A percentile compares a stretch with the other conserved stretches of the same genome.
Evolutionary conservation across 345 rosid species (phyloP).

Genomic region (Passiflora organensis): DNA sequence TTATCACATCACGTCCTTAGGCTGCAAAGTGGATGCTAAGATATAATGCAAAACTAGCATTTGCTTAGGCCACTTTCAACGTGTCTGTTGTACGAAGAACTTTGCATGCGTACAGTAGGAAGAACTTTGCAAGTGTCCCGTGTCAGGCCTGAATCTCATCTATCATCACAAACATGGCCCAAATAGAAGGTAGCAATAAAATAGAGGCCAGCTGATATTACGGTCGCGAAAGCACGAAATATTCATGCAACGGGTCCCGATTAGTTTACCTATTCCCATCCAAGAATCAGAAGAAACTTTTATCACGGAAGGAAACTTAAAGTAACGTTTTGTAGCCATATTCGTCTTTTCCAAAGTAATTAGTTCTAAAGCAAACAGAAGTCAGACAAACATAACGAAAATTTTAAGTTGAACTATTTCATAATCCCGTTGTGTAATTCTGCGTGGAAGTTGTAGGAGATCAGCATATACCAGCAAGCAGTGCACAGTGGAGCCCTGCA

Average conservation of each 20-base stretch:
- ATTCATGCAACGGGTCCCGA: neutral
- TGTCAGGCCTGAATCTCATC: too few relatives aligned
- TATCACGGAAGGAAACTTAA: neutral
- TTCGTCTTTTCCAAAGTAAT: neutral
- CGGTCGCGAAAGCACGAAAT: neutral
- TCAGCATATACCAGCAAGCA: conserved; percentile 62
- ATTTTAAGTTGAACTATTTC: neutral
- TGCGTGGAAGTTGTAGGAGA: neutral
- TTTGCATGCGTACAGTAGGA: too few relatives aligned
- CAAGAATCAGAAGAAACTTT: neutral
- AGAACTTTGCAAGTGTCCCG: too few relatives aligned
- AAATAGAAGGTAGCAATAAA: too few relatives aligned
- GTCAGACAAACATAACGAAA: neutral
- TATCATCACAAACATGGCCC: too few relatives aligned
- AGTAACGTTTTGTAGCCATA: too few relatives aligned
- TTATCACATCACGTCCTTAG: neutral
- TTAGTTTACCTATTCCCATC: neutral
- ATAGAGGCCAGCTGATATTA: too few relatives aligned
- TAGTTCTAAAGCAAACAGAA: neutral
- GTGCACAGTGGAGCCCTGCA: conserved; percentile 88
- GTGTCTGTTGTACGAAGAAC: too few relatives aligned
- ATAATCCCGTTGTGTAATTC: too few relatives aligned
- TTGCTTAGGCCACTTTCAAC: neutral
- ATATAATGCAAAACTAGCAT: neutral
- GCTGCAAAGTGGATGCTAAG: neutral